These are phyloP conservation scores for Diplosphaera chodatii DNA, from an alignment of 139 green algal genomes.

Conservation along the genomic window DNA sequence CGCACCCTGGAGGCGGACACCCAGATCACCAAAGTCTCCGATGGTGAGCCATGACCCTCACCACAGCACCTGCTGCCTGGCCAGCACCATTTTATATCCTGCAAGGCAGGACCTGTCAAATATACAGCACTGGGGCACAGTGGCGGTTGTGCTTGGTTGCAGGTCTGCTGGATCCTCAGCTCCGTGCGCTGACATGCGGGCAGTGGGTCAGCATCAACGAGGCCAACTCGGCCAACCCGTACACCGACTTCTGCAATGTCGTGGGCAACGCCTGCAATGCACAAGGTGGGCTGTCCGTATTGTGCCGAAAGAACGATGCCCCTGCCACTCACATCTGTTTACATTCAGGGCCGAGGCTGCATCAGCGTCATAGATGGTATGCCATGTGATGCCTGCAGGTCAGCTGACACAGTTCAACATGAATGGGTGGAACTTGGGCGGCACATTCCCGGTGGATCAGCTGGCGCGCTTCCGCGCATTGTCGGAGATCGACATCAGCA, in stretches of 20 bases:
- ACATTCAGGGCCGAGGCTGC: too few species aligned
- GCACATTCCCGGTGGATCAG: neutral
- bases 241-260: constrained; percentile 1
- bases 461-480: neutral
- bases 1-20: neutral
- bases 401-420: constrained; percentile 1
- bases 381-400: too few species aligned
- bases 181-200: neutral
- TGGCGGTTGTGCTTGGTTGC: too few species aligned
- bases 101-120: too few species aligned
- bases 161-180: neutral
- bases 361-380: too few species aligned
- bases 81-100: too few species aligned
- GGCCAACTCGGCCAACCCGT: neutral
- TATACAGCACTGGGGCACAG: too few species aligned
- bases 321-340: too few species aligned
- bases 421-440: neutral
- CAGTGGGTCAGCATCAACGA: constrained; percentile 1
- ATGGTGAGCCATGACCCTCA: neutral
- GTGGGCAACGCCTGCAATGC: neutral
- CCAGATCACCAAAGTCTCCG: neutral
- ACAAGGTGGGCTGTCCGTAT: neutral
- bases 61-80: too few species aligned
- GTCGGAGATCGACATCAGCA: neutral
- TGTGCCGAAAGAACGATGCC: too few species aligned